Evolutionary conservation across 371 early-diverging fungal genomes (phyloP), one percentile per base, ranked within the genome.

Genomic region (Mucor lusitanicus): DNA sequence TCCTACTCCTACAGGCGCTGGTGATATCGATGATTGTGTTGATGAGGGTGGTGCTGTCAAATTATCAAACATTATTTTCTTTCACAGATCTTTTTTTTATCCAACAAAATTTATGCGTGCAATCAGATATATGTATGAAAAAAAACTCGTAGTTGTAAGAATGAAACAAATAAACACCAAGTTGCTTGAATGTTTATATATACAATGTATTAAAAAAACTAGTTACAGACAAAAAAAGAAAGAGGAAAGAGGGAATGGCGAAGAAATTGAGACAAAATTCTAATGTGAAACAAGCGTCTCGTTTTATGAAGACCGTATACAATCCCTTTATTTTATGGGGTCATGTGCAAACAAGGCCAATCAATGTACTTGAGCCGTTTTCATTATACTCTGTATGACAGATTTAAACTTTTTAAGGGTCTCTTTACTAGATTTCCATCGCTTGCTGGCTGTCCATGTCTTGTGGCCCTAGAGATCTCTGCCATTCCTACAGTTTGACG

Each of bases 151-250:
- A 23, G 23, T 25, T 27, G 53, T 27, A 53, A 13, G 23, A 25
- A 11, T 53, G 12, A 50, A 53, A 13, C 53, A 53, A 53, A 27
- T 53, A 57, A 33, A 35, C 58, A 57, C 32, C 23, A 53, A 27
- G 25, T 15, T 53, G 53, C 53, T 53, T 53, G 25, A 37, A 25
- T 40, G 33, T 59, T 33, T 59, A 59, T 59, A 17, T 59, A 59
- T 23, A 58, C 9, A 35, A 27, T 40, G 40, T 40, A 40, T 40
- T 17, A 54, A 54, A 54, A n/a, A 15, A 54, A 28, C 13, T 28
- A 59, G 27, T 48, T 44, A 56, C 46, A 53, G 15, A 40, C 59
- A 53, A 59, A 68, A 59, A 42, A 59, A 59, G 39, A 57, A 28
- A 58, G 13, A 63, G 48, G 59, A 50, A 48, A 59, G 32, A 39